Evolutionary conservation across 2,329 filamentous ascomycete species (phyloP), one percentile per base, ranked within the genome.

Genomic region (Aspergillus pseudonomiae): DNA sequence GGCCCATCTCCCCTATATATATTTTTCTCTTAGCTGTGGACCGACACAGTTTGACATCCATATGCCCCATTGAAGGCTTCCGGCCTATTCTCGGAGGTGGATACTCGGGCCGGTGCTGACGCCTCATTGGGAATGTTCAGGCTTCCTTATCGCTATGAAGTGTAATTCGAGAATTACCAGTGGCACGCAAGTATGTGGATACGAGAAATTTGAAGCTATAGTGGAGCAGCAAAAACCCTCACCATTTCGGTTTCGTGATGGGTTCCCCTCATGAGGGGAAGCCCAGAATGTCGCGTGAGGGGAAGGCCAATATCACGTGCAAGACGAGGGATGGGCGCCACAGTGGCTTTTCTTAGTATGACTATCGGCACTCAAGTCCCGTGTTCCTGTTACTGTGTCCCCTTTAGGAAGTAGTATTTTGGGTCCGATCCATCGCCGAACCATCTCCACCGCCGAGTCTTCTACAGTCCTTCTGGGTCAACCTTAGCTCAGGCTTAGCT

Each of bases 221-320:
- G 52, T 55, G 52, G 52, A 55, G n/a, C 30, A 21, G 30, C 10
- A 12, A 32, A 54, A 54, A 36, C 12, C 39, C 14, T 55, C 52
- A 54, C 10, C 34, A 26, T 39, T 55, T 55, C 32, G 4, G 2
- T 55, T 55, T 59, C 21, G 45, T 48, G 45, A 59, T 59, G 45
- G 28, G n/a, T 59, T 59, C 52, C 41, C 59, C 59, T 61, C 59
- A 61, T 61, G 59, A 61, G 52, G 59, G 59, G 59, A 30, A 45
- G 9, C 21, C 30, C 16, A 24, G 12, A 5, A 26, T 55, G 12
- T 4, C 30, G 16, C 52, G 52, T 54, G 52, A 54, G 52, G 52
- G 50, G 50, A 53, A 34, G 16, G 3, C 14, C 14, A 28, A 10
- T 7, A 19, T 53, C 14, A 32, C 50, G 24, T 28, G 50, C 10